Evolutionary conservation across 2,329 filamentous ascomycete genomes (phyloP).

Genomic region (Reticulascus tulasneorum): DNA sequence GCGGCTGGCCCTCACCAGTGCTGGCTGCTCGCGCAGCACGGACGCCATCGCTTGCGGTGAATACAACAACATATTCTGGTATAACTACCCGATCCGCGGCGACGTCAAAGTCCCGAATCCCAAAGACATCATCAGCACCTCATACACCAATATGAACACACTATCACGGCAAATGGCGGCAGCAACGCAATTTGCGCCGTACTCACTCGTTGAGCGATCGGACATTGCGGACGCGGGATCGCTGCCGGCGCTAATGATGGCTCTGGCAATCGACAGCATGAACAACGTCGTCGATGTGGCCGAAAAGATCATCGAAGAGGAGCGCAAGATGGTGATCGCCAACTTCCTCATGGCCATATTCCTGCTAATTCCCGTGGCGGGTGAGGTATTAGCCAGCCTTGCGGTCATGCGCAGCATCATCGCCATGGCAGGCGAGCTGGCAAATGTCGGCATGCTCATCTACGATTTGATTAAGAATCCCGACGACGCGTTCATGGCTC

Average conservation of each 20-base stretch:
- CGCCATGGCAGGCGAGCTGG: constrained; percentile 2
- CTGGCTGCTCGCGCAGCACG: background rate
- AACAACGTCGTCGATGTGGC: background rate
- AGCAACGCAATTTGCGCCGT: constrained; percentile 1
- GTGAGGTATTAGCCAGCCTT: background rate
- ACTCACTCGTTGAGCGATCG: background rate
- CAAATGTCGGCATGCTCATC: constrained; percentile 1
- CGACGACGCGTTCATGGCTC: constrained; percentile 1
- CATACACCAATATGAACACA: background rate
- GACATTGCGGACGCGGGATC: background rate
- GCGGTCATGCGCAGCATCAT: background rate
- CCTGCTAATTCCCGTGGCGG: constrained; percentile 5
- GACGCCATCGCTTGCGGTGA: background rate
- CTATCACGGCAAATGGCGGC: background rate
- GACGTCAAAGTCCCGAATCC: background rate
- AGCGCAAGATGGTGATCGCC: constrained; percentile 1
- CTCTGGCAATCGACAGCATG: constrained; percentile 1
- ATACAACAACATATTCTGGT: constrained; percentile 1
- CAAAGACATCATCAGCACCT: constrained; percentile 2
- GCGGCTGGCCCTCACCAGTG: background rate
- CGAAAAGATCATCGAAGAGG: constrained; percentile 2
- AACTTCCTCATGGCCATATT: constrained; percentile 1
- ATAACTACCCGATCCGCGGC: constrained; percentile 1
- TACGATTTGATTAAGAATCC: constrained; percentile 3
- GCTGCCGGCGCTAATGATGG: constrained; percentile 2